Base-by-base conservation (phyloP, 108 stramenopile genomes). In the Phaeodactylum tricornutum region DNA sequence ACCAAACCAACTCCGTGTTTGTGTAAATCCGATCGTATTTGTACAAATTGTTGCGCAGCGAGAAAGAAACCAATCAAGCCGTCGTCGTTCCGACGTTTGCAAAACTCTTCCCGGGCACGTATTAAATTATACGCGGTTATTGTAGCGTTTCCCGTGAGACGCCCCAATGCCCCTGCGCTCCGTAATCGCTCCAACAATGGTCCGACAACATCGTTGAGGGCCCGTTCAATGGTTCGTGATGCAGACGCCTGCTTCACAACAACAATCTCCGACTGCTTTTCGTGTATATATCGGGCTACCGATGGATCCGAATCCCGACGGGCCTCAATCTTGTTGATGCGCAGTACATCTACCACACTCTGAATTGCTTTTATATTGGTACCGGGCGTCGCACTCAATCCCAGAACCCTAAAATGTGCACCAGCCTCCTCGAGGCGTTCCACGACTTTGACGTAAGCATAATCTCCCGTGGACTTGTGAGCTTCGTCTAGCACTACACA, bases 401-500 rank as follows among this genome's bases (percentile, higher is more conserved):
- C 98, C 16, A 92, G 56, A 7, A 87, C 52, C 20, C 87, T 74
- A 49, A 74, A 84, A 38, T 81, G 81, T 2, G 80, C 77, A 8
- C 68, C 62, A 4, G 71, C 47, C 3, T 54, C 50, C 24, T 55
- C 50, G 29, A 94, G 53, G 4, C 53, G 46, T 6, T 75, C 50
- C n/a, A 92, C 38, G 19, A 94, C 64, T 6, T 66, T 70, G 32
- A 55, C 63, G 53, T 89, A 93, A 4, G 96, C 84, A 59, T 96
- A 95, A 37, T 91, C 73, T n/a, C 94, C 94, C 3, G 72, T 81
- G 0, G 96, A 90, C 34, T 83, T 79, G 65, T 99, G 98, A 7
- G 95, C 96, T 67, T 99, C 98, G 65, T 97, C 98, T 29, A 99
- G 57, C 9, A 99, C 95, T 7, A 97, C 49, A 43, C 92, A 92